Conservation (phyloP, 75 land plant genomes). For the Chamaecyparis obtusa region DNA sequence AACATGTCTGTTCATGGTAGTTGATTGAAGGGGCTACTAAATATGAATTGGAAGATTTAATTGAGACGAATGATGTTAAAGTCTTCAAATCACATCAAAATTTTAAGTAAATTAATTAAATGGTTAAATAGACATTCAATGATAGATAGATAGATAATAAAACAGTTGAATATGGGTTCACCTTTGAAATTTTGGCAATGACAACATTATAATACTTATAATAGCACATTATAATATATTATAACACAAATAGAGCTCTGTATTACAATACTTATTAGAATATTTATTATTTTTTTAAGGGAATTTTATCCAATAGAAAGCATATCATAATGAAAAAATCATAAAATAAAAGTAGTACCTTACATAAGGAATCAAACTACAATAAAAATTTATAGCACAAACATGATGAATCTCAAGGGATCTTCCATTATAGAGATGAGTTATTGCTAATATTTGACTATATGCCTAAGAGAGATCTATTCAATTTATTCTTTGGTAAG, state of each 20-base stretch:
- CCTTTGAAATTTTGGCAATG: neutral
- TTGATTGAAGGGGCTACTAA: too few relatives aligned
- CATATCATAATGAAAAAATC: neutral
- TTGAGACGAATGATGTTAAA: too few relatives aligned
- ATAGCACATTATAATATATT: too few relatives aligned
- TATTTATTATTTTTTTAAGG: neutral
- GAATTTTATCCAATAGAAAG: neutral
- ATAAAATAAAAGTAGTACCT: conserved; percentile 13
- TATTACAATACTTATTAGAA: too few relatives aligned
- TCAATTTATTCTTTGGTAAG: neutral
- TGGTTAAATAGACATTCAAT: too few relatives aligned
- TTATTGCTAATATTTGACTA: conserved; percentile 69
- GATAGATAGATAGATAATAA: neutral
- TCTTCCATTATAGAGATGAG: conserved; percentile 28
- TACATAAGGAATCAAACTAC: conserved; percentile 52
- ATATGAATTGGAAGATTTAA: too few relatives aligned
- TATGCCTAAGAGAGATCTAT: conserved; percentile 60
- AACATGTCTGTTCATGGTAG: too few relatives aligned
- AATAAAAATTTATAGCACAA: conserved; percentile 59
- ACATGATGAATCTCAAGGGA: conserved; percentile 64
- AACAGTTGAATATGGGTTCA: neutral
- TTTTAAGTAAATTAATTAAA: too few relatives aligned
- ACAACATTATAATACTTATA: neutral
- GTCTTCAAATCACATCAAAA: too few relatives aligned
- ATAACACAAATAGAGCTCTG: too few relatives aligned